These are phyloP conservation scores for Backusella luteola DNA, from an alignment of 192 early-diverging fungal genomes.

Conservation along the genomic window DNA sequence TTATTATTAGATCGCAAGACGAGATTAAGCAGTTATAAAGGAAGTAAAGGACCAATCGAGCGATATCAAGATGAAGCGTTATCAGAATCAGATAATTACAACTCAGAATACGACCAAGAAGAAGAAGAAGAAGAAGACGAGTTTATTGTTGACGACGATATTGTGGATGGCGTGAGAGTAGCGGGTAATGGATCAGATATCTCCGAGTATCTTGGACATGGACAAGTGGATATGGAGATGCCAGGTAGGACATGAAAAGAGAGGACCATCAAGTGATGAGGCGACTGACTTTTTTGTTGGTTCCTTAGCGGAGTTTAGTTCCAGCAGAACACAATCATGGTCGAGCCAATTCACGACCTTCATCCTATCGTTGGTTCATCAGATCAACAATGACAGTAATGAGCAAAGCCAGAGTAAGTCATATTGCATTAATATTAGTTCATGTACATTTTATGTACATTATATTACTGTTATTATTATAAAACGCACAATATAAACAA, in stretches of 20 bases:
- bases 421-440: neutral
- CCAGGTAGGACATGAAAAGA: neutral
- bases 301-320: slow-evolving; percentile 11
- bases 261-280: neutral
- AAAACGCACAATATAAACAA: neutral
- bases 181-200: neutral
- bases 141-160: slow-evolving; percentile 10
- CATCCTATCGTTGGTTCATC: neutral
- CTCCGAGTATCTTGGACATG: neutral
- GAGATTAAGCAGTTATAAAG: neutral
- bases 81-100: neutral
- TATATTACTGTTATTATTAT: neutral
- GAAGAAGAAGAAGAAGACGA: neutral
- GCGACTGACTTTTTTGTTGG: neutral
- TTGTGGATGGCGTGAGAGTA: slow-evolving; percentile 7
- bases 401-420: slow-evolving; percentile 1
- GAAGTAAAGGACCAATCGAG: slow-evolving; percentile 3
- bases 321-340: neutral
- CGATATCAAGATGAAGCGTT: neutral
- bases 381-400: slow-evolving; percentile 1
- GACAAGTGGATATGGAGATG: neutral
- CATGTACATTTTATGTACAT: neutral
- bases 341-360: neutral
- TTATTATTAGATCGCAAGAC: slow-evolving; percentile 1
- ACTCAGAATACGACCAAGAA: neutral